Base-by-base conservation (phyloP, 2,329 filamentous ascomycete species). In the Diaporthe eres region DNA sequence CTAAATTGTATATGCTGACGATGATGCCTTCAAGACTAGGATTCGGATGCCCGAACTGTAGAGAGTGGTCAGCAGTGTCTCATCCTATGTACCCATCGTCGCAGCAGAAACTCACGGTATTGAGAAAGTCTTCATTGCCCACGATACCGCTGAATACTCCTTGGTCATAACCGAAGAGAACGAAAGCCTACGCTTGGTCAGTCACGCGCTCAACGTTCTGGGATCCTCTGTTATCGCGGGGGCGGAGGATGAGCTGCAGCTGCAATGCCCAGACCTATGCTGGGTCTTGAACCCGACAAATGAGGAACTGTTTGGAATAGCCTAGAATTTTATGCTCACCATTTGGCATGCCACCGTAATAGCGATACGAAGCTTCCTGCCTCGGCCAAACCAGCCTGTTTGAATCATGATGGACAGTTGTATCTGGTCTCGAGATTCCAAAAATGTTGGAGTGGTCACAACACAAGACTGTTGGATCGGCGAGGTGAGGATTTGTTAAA, bases 121-220 rank as follows among this genome's bases (percentile, higher is more conserved):
- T 74, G 6, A 88, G 81, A 77, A 85, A 89, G 68, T 88, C 83
- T 19, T 84, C 78, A 49, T 86, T 87, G 13, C 86, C 83, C 13
- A 89, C 81, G 22, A 89, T 86, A 15, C 86, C 86, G 3, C 85
- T 84, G 76, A 88, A 88, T 0, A 88, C 86, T 57, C 86, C 87
- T 77, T 88, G 87, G 42, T 88, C 87, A 60, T 88, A 88, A 3
- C 86, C 87, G 75, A 84, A 83, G 2, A 84, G 79, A 4, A 83
- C 79, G 65, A 83, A 82, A 2, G 80, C 79, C 79, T 73, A 31
- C 2, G n/a, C 25, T 22, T 6, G 22, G 25, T 55, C 31, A 55
- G 51, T 17, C 7, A 25, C 9, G 22, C 5, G 13, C 15, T 37
- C 25, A 13, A 31, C 3, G 0, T 25, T n/a, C 4, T 13, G 22